Evolutionary conservation across 2,329 filamentous ascomycete genomes (phyloP).

Genomic region (Colletotrichum sansevieriae): DNA sequence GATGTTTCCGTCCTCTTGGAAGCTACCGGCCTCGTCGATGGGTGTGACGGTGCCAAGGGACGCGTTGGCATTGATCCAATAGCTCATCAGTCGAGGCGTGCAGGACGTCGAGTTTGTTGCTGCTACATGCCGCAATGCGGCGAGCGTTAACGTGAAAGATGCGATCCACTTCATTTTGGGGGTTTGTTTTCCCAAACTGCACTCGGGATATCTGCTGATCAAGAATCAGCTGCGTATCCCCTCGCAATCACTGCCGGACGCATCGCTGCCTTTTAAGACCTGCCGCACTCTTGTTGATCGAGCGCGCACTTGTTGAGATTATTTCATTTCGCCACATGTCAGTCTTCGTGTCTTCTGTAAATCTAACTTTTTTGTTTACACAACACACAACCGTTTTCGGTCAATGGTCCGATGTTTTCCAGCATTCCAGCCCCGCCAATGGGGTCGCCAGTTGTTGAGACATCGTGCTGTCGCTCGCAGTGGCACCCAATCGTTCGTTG

Average conservation of each 20-base stretch:
- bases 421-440: conserved; percentile 31
- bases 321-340: conserved; percentile 19
- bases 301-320: background rate
- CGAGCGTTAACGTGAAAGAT: conserved; percentile 19
- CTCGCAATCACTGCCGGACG: background rate
- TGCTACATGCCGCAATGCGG: conserved; percentile 13
- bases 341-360: background rate
- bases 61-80: conserved; percentile 34
- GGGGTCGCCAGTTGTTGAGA: background rate
- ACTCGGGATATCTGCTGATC: background rate
- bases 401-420: background rate
- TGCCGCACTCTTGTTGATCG: background rate
- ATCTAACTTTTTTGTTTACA: conserved; percentile 6
- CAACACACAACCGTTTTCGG: conserved; percentile 16
- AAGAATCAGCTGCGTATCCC: background rate
- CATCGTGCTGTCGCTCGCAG: background rate
- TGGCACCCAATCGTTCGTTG: background rate
- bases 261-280: conserved; percentile 1
- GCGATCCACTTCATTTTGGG: conserved; percentile 28
- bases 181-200: no score
- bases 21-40: conserved; percentile 43
- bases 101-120: conserved; percentile 30
- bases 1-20: conserved; percentile 45
- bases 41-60: conserved; percentile 37
- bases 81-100: conserved; percentile 32